Evolutionary conservation across 2,329 filamentous ascomycete genomes (phyloP), one percentile per base, ranked within the genome.

Genomic region (Ampelomyces quisqualis): DNA sequence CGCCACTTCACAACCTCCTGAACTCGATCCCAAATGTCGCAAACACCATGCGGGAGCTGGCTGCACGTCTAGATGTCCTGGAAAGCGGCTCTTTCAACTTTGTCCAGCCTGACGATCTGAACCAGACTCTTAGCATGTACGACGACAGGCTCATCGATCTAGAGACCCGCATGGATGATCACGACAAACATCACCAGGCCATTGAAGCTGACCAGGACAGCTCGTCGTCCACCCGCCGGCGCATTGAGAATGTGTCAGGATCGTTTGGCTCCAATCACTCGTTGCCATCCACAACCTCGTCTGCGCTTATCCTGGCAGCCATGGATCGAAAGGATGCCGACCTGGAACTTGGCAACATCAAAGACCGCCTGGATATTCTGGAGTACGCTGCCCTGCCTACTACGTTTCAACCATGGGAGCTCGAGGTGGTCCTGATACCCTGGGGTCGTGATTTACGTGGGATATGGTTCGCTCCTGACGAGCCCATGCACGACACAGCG

Each of bases 401-500:
- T 0, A 72, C 73, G 19, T 67, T 70, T 28, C 74, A 79, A 27
- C 84, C 86, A 0, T 90, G 86, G 84, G 79, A 86, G 50, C 71
- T 91, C 2, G 86, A 90, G 58, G 83, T 90, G 4, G 81, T 90
- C 1, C 81, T 90, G 42, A 64, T 90, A 6, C 87, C 87, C 1
- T 91, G 88, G 62, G 77, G 77, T 4, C 66, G 70, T 28, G 64
- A 73, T n/a, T 58, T 80, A 15, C 71, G 68, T 45, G 77, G 77
- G 2, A 70, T 80, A 15, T 80, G 77, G 77, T 76, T 72, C 38
- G 68, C 72, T 7, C 59, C 68, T 7, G 62, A 65, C 33, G 72
- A 70, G 44, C 64, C 61, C 40, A 66, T 66, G 55, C 64, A 67
- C 46, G 55, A 70, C 47, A 42, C 57, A 5, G 53, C 63, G 22